phyloP scores from a whole-genome alignment of 2,329 filamentous ascomycete genomes.

The Conoideocrella luteorostrata region DNA sequence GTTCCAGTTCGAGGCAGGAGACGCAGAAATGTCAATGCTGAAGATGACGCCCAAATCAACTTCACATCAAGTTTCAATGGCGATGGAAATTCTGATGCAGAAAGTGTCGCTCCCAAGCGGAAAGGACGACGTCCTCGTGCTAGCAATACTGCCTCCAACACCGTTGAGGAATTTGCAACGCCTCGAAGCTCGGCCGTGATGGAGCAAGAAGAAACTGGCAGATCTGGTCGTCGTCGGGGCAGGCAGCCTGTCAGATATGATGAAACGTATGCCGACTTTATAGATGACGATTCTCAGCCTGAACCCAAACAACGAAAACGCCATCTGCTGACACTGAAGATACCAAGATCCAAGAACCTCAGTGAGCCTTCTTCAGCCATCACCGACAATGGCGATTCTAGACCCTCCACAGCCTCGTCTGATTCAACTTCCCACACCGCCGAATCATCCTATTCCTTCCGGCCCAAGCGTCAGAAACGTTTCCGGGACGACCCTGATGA shows the following conservation, averaged over 20 bases:
- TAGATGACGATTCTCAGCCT: constrained; percentile 15
- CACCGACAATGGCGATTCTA: constrained; percentile 38
- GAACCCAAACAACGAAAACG: constrained; percentile 24
- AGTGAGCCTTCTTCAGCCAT: constrained; percentile 30
- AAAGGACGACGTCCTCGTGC: constrained; percentile 24
- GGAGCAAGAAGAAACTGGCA: constrained; percentile 6
- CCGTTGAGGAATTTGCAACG: constrained; percentile 18
- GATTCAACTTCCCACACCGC: constrained; percentile 42
- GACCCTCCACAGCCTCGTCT: constrained; percentile 48
- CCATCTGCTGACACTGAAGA: constrained; percentile 31
- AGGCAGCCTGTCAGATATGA: constrained; percentile 9
- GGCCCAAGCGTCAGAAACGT: constrained; percentile 49
- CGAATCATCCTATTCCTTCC: constrained; percentile 46
- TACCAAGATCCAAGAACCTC: constrained; percentile 35
- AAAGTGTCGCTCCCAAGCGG: constrained; percentile 20
- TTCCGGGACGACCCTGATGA: constrained; percentile 44
- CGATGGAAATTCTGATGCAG: constrained; percentile 25
- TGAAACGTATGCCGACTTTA: constrained; percentile 8
- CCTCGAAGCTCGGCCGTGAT: constrained; percentile 11
- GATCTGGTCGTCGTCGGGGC: constrained; percentile 14
- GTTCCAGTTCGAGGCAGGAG: constrained; percentile 26
- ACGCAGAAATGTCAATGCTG: constrained; percentile 24
- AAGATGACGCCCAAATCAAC: constrained; percentile 19
- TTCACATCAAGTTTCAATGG: constrained; percentile 27
- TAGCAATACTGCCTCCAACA: constrained; percentile 17